Evolutionary conservation across 2,329 filamentous ascomycete genomes (phyloP), one percentile per base, ranked within the genome.

Genomic region (Diaporthe longicolla): DNA sequence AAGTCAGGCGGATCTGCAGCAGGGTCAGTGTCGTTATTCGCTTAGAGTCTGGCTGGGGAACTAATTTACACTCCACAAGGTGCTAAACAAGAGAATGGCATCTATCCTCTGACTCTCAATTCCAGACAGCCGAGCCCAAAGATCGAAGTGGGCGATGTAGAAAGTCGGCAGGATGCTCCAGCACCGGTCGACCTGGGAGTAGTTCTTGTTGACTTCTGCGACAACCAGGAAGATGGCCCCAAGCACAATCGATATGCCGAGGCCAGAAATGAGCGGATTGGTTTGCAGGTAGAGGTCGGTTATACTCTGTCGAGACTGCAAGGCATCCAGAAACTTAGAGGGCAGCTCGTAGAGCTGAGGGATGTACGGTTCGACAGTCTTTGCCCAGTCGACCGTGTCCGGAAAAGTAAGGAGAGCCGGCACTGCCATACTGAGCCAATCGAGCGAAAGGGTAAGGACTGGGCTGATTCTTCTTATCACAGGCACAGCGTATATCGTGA

Each of bases 111-210:
- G 85, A 19, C 93, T 93, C 8, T 92, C 89, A 0, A 98, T 80
- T 1, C 92, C 93, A 57, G 92, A 89, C 76, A 96, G 79, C 78
- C 93, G 93, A 54, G 95, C 93, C 92, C 95, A 99, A n/a, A 91
- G 79, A 50, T 91, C 89, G 81, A 94, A 97, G 83, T 99, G 95
- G 8, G 91, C 89, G 81, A 97, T 93, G 84, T 97, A 98, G 68
- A 98, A 80, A 10, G 94, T 93, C 1, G 97, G 97, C 68, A 99
- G 85, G 75, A 99, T 87, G 81, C 94, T 97, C 97, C 97, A 99
- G 78, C 93, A 85, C 65, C 97, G 91, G 83, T 99, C 97, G 55
- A 99, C 93, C 84, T 99, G 97, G n/a, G 95, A 98, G 83, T 95
- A 98, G 83, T 99, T 99, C 80, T 89, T 90, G 84, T 97, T 98